Evolutionary conservation across 2,329 filamentous ascomycete species (phyloP).

Genomic region (Neurospora sp.): DNA sequence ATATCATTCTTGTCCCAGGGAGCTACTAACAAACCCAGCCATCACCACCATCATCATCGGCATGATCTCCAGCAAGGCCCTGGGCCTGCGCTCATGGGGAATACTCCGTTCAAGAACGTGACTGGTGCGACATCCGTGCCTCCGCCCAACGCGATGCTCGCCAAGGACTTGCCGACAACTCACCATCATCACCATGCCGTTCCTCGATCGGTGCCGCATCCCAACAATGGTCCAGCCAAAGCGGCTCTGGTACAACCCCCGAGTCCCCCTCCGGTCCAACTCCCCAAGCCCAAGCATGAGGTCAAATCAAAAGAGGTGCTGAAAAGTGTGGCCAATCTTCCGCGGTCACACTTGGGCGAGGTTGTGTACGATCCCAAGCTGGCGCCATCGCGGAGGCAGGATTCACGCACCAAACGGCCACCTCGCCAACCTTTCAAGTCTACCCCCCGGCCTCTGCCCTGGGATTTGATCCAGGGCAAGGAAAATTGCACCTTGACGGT

Average conservation of each 20-base stretch:
- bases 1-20: slow-evolving; percentile 12
- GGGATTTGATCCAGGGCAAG: slow-evolving; percentile 59
- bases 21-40: slow-evolving; percentile 19
- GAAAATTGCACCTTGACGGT: slow-evolving; percentile 88
- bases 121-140: slow-evolving; percentile 37
- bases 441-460: slow-evolving; percentile 64
- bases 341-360: slow-evolving; percentile 74
- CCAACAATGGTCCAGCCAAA: slow-evolving; percentile 14
- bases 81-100: slow-evolving; percentile 31
- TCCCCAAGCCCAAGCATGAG: slow-evolving; percentile 54
- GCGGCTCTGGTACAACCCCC: slow-evolving; percentile 21
- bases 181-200: slow-evolving; percentile 43
- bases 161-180: slow-evolving; percentile 28
- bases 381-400: slow-evolving; percentile 38
- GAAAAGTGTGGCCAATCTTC: slow-evolving; percentile 58
- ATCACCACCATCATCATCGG: slow-evolving; percentile 53
- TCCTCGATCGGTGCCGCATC: slow-evolving; percentile 22
- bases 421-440: slow-evolving; percentile 29
- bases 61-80: slow-evolving; percentile 38
- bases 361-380: slow-evolving; percentile 69
- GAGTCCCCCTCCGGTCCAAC: slow-evolving; percentile 32
- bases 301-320: slow-evolving; percentile 63
- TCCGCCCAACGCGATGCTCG: slow-evolving; percentile 30
- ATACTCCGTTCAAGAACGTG: slow-evolving; percentile 37
- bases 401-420: slow-evolving; percentile 39